Percentiles rank a stretch among this genome's conserved stretches.
phyloP scores from a whole-genome alignment of 176 grass and related monocot genomes.

The Dendrocalamus sinicus region DNA sequence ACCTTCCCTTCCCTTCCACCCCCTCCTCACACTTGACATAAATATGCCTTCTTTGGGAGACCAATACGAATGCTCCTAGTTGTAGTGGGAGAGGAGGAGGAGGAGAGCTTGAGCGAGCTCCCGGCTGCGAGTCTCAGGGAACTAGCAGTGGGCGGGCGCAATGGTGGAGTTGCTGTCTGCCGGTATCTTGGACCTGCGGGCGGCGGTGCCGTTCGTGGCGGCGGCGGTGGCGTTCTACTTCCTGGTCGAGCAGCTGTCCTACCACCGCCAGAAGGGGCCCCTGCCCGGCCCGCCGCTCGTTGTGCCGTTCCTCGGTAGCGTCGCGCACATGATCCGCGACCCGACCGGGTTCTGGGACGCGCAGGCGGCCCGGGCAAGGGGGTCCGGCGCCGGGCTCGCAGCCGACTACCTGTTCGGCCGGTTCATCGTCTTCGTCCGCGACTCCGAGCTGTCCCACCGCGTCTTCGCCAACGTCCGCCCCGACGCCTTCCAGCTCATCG shows the following conservation, averaged over 20 bases:
- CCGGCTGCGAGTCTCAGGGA: background rate
- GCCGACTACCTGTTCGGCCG: slow-evolving; percentile 68
- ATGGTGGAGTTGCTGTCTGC: slow-evolving; percentile 13
- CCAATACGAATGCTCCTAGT: background rate
- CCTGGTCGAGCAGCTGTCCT: slow-evolving; percentile 67
- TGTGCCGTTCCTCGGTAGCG: slow-evolving; percentile 65
- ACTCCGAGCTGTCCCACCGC: slow-evolving; percentile 70
- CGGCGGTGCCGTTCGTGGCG: slow-evolving; percentile 46
- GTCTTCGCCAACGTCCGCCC: slow-evolving; percentile 80
- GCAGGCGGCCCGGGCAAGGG: slow-evolving; percentile 50
- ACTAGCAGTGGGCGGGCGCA: background rate
- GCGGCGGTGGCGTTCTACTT: slow-evolving; percentile 36
- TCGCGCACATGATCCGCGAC: slow-evolving; percentile 54
- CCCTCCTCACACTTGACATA: slow-evolving; percentile 5
- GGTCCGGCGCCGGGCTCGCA: slow-evolving; percentile 57
- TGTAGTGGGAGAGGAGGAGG: background rate
- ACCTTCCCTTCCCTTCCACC: background rate
- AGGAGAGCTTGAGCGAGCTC: slow-evolving; percentile 1
- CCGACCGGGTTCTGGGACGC: slow-evolving; percentile 65
- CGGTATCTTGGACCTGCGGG: slow-evolving; percentile 9
- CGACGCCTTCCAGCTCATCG: slow-evolving; percentile 78
- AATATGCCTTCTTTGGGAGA: slow-evolving; percentile 27
- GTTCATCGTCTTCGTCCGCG: slow-evolving; percentile 72
- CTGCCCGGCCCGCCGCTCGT: slow-evolving; percentile 59
- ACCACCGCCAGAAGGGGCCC: slow-evolving; percentile 66